Conservation (phyloP, 805 yeast genomes). For the Candida easanensis region DNA sequence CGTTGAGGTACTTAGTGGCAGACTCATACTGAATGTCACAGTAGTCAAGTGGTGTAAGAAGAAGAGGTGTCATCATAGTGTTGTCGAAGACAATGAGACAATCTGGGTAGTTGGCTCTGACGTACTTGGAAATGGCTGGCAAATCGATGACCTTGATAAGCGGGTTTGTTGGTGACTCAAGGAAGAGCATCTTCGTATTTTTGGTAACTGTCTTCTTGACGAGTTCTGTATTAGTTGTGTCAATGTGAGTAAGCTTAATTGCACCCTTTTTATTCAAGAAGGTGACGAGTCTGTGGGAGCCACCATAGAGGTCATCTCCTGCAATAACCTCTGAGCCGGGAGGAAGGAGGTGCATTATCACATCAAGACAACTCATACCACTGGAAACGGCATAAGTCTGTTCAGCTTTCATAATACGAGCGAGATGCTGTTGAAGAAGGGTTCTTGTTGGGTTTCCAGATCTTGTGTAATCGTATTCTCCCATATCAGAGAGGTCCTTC, state of each 20-base stretch:
- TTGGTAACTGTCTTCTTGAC: constrained; percentile 54
- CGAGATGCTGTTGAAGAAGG: constrained; percentile 71
- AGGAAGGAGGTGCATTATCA: constrained; percentile 63
- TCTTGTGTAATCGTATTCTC: constrained; percentile 83
- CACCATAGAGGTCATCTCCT: constrained; percentile 94
- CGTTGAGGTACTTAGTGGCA: constrained; percentile 89
- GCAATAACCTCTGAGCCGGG: constrained; percentile 93
- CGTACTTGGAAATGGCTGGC: constrained; percentile 58
- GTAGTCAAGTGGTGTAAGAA: constrained; percentile 79
- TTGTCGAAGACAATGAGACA: constrained; percentile 83
- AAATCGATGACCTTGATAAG: constrained; percentile 85
- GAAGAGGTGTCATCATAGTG: constrained; percentile 94
- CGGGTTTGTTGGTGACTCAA: constrained; percentile 94
- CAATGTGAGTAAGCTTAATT: constrained; percentile 69
- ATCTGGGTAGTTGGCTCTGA: constrained; percentile 65
- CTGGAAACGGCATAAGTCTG: constrained; percentile 79
- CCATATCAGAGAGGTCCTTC: constrained; percentile 66
- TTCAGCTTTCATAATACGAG: constrained; percentile 74
- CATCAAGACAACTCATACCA: constrained; percentile 93
- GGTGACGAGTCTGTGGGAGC: constrained; percentile 82
- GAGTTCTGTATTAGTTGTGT: constrained; percentile 69
- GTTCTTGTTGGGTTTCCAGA: constrained; percentile 94
- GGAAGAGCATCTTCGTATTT: constrained; percentile 71
- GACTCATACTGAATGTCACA: constrained; percentile 92
- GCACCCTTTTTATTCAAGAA: constrained; percentile 63